phyloP scores from a whole-genome alignment of 2,329 filamentous ascomycete genomes.

The Alternaria panax region DNA sequence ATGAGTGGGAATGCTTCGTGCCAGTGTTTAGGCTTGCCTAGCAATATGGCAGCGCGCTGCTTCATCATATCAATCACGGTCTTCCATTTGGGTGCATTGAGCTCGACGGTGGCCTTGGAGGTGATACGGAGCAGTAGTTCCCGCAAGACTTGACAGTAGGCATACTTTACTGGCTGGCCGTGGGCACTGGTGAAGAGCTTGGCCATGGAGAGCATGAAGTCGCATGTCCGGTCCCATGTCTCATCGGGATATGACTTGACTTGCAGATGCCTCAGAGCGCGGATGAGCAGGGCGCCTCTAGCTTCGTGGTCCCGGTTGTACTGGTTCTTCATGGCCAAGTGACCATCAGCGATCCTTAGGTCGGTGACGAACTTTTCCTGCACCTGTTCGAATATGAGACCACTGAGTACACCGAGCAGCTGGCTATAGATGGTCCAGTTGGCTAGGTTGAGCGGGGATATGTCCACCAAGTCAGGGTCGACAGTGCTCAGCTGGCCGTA shows the following conservation, averaged over 20 bases:
- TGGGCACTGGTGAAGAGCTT: constrained; percentile 85
- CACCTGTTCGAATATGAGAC: constrained; percentile 86
- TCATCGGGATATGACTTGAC: constrained; percentile 76
- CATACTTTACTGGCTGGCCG: constrained; percentile 88
- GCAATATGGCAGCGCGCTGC: constrained; percentile 80
- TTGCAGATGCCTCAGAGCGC: constrained; percentile 88
- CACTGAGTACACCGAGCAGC: constrained; percentile 94
- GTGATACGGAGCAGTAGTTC: constrained; percentile 87
- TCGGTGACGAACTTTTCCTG: constrained; percentile 82
- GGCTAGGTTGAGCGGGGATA: constrained; percentile 83
- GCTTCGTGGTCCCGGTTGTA: constrained; percentile 74
- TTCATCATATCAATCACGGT: constrained; percentile 82
- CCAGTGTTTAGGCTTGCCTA: constrained; percentile 94
- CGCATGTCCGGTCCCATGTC: constrained; percentile 84
- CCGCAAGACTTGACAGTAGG: constrained; percentile 92
- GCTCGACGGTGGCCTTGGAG: constrained; percentile 77
- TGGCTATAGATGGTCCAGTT: constrained; percentile 97
- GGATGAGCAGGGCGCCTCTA: constrained; percentile 84
- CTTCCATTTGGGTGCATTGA: constrained; percentile 84
- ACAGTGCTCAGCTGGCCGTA: constrained; percentile 93
- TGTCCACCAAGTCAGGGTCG: constrained; percentile 78
- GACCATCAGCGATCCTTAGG: constrained; percentile 78
- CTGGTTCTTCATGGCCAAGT: constrained; percentile 74
- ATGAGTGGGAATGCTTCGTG: constrained; percentile 85
- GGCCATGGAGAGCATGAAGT: constrained; percentile 83